Conservation (phyloP, 257 asterid species). For the Solanum pennellii region DNA sequence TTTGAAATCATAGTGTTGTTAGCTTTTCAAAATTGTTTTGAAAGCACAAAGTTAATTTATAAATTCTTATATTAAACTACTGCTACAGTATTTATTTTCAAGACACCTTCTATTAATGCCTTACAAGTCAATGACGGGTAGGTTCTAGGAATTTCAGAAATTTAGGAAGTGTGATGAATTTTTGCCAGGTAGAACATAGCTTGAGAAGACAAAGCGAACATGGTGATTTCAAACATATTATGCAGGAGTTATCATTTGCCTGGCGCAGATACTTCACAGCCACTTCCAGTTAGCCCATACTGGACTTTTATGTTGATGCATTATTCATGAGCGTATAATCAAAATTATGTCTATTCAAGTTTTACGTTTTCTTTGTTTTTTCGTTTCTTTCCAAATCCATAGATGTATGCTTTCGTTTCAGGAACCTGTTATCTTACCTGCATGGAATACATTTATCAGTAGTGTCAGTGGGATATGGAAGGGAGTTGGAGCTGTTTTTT, state of each 20-base stretch:
- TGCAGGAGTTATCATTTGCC: neutral
- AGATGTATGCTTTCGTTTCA: constrained; percentile 12
- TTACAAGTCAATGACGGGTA: neutral
- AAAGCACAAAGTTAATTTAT: neutral
- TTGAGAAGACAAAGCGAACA: neutral
- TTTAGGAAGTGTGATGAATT: neutral
- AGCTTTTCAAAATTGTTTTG: neutral
- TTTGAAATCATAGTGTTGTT: neutral
- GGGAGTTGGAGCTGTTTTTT: constrained; percentile 97
- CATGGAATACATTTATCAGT: constrained; percentile 86
- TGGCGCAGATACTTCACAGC: neutral
- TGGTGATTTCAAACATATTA: neutral
- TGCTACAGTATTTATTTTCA: neutral
- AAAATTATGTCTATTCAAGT: neutral
- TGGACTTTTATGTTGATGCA: neutral
- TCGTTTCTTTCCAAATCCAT: neutral
- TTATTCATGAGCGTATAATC: neutral
- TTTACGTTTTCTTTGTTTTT: neutral
- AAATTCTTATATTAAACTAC: neutral
- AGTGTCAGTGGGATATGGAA: constrained; percentile 97
- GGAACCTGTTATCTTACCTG: constrained; percentile 93
- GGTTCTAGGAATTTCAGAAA: neutral
- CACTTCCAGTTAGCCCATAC: neutral
- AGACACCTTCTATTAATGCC: neutral
- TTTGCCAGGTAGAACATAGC: neutral